Evolutionary conservation across 805 yeast genomes (phyloP).

Genomic region (Monosporozyma aerobia): DNA sequence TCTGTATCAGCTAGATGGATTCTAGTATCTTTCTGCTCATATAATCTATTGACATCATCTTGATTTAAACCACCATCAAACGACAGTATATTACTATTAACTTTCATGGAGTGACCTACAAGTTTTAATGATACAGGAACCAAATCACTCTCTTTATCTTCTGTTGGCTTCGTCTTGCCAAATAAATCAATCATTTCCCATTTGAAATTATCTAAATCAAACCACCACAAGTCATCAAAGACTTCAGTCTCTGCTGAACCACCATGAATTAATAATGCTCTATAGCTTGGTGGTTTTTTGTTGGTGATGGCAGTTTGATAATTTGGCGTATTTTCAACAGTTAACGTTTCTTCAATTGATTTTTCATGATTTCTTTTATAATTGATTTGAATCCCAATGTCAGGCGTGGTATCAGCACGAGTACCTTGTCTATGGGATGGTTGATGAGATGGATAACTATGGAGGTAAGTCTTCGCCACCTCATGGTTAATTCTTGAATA

Average conservation of each 20-base stretch:
- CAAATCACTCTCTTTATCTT: slow-evolving; percentile 6
- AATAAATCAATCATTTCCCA: slow-evolving; percentile 30
- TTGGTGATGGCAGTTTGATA: not conserved
- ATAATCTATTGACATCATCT: slow-evolving; percentile 19
- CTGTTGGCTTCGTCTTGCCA: slow-evolving; percentile 4
- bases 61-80: slow-evolving; percentile 26
- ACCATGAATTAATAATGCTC: slow-evolving; percentile 29
- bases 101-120: slow-evolving; percentile 23
- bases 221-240: slow-evolving; percentile 43
- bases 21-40: not conserved
- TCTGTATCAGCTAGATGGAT: not conserved
- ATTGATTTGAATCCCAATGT: not conserved
- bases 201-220: slow-evolving; percentile 34
- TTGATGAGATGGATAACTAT: not conserved
- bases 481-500: slow-evolving; percentile 2
- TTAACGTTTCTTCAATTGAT: not conserved
- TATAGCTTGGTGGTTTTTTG: not conserved
- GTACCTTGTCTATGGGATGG: not conserved
- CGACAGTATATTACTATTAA: slow-evolving; percentile 16
- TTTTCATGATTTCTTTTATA: not conserved
- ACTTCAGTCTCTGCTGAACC: slow-evolving; percentile 32
- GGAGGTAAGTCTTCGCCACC: not conserved
- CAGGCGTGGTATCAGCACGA: not conserved
- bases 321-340: not conserved
- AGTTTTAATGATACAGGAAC: slow-evolving; percentile 12